Evolutionary conservation across 2,329 filamentous ascomycete species (phyloP).

Genomic region (Ophiostoma montium): DNA sequence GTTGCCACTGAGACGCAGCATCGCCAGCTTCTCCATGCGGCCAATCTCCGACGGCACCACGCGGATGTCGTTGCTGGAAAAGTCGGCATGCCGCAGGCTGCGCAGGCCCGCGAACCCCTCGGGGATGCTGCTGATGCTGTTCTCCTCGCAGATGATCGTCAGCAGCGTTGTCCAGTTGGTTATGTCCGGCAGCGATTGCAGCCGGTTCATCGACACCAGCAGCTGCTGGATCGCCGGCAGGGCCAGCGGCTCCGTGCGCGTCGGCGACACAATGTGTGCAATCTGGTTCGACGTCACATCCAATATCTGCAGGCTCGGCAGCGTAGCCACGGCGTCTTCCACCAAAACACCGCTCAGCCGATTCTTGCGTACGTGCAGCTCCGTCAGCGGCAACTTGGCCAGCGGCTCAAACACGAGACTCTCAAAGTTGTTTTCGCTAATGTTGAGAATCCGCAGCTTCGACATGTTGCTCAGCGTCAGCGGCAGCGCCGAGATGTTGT

Average conservation of each 20-base stretch:
- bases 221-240: slow-evolving; percentile 62
- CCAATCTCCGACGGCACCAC: slow-evolving; percentile 63
- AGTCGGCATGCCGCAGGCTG: slow-evolving; percentile 62
- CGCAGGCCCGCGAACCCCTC: slow-evolving; percentile 55
- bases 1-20: slow-evolving; percentile 73
- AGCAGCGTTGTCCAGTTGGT: slow-evolving; percentile 58
- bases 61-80: slow-evolving; percentile 73
- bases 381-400: slow-evolving; percentile 52
- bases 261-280: slow-evolving; percentile 31
- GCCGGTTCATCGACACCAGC: slow-evolving; percentile 65
- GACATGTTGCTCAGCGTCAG: slow-evolving; percentile 50
- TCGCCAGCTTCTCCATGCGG: slow-evolving; percentile 61
- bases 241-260: slow-evolving; percentile 30
- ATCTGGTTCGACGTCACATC: slow-evolving; percentile 70
- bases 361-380: slow-evolving; percentile 66
- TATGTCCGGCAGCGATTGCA: slow-evolving; percentile 60
- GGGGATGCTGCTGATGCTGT: slow-evolving; percentile 63
- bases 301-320: slow-evolving; percentile 56
- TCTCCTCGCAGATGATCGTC: slow-evolving; percentile 67
- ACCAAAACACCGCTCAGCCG: slow-evolving; percentile 61
- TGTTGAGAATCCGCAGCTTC: slow-evolving; percentile 60
- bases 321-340: slow-evolving; percentile 38
- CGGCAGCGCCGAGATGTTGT: slow-evolving; percentile 61
- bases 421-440: slow-evolving; percentile 65
- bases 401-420: slow-evolving; percentile 57